Conservation (phyloP, 768 basidiomycete genomes). For the Trametopsis cervina region DNA sequence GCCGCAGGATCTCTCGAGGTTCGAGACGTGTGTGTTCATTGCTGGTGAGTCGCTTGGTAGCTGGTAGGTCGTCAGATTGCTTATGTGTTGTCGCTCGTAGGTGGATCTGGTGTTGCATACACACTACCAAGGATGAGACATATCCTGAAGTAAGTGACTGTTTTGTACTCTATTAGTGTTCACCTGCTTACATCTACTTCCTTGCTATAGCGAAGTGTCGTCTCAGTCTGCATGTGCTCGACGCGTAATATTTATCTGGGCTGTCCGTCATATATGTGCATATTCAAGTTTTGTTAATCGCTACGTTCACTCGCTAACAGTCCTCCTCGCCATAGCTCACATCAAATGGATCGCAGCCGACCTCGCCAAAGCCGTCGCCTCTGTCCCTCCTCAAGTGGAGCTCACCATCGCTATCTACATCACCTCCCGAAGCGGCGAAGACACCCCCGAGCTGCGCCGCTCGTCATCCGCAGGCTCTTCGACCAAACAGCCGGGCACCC, state of each 20-base stretch:
- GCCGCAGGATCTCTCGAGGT: slow-evolving; percentile 25
- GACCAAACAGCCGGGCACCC: neutral
- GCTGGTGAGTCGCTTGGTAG: slow-evolving; percentile 22
- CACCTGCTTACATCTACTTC: neutral
- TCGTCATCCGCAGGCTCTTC: neutral
- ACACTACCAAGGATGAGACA: slow-evolving; percentile 25
- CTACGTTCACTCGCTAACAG: neutral
- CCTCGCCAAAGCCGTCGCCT: slow-evolving; percentile 12
- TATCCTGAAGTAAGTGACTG: slow-evolving; percentile 22
- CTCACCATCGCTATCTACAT: slow-evolving; percentile 18
- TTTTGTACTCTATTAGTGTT: too few relatives aligned
- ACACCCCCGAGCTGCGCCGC: neutral
- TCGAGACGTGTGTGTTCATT: slow-evolving; percentile 31
- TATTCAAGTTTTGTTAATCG: neutral
- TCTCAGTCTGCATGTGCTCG: slow-evolving; percentile 15
- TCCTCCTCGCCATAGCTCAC: slow-evolving; percentile 17
- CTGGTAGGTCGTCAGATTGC: neutral
- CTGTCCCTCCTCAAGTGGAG: slow-evolving; percentile 14
- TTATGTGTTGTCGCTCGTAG: slow-evolving; percentile 8
- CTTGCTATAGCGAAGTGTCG: slow-evolving; percentile 13
- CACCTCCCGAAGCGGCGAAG: slow-evolving; percentile 5
- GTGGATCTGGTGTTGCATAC: slow-evolving; percentile 28
- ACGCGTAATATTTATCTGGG: slow-evolving; percentile 26
- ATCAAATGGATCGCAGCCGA: slow-evolving; percentile 17
- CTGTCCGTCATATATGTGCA: slow-evolving; percentile 21